Percentiles rank a stretch among this genome's conserved stretches.
These are phyloP conservation scores for Skeletonema grethae DNA, from an alignment of 108 stramenopile genomes.

Conservation along the genomic window DNA sequence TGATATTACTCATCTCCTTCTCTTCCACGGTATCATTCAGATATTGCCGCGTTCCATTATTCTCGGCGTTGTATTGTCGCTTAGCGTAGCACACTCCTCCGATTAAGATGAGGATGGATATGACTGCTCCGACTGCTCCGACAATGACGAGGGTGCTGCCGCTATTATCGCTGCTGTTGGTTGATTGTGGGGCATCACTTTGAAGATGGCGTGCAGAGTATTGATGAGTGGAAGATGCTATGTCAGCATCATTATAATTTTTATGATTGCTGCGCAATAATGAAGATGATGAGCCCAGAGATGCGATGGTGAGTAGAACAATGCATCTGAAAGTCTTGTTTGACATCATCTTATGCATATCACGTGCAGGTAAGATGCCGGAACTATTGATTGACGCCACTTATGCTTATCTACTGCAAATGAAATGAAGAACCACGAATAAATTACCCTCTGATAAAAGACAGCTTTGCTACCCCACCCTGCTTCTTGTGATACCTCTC, in stretches of 20 bases:
- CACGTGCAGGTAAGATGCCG: background rate
- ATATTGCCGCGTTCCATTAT: background rate
- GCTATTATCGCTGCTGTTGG: background rate
- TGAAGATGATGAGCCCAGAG: background rate
- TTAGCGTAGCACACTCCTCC: slow-evolving; percentile 40
- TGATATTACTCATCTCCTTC: background rate
- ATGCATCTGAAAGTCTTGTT: background rate
- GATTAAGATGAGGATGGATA: slow-evolving; percentile 25
- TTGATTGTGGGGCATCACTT: background rate
- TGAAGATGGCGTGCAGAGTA: background rate
- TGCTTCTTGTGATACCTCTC: too few species aligned
- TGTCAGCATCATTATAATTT: background rate
- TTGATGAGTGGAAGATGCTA: background rate
- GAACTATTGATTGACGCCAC: background rate
- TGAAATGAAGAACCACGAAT: background rate
- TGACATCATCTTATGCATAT: background rate
- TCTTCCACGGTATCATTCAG: background rate
- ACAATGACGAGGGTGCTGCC: slow-evolving; percentile 26
- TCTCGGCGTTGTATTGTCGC: background rate
- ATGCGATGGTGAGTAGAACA: background rate
- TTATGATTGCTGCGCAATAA: background rate
- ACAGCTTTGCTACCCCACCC: too few species aligned
- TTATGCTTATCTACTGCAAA: background rate
- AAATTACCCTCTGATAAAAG: background rate
- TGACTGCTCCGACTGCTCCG: slow-evolving; percentile 25